These are phyloP conservation scores for Clavariopsis aquatica DNA, from an alignment of 495 filamentous ascomycete species.

Conservation along the genomic window DNA sequence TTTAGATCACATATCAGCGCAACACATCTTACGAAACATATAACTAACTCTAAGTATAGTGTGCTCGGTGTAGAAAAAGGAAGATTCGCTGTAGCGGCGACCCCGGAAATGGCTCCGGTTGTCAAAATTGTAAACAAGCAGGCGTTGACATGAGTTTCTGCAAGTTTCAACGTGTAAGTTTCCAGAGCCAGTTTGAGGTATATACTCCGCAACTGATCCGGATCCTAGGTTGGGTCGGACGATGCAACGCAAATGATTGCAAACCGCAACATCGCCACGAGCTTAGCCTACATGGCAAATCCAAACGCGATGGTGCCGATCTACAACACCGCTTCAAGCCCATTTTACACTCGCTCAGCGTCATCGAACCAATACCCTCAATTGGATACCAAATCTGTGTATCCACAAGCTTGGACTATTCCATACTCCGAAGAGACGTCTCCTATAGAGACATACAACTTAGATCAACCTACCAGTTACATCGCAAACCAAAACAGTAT, in stretches of 20 bases:
- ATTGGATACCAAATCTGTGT: slow-evolving; percentile 21
- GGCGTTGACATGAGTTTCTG: slow-evolving; percentile 61
- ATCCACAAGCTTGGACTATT: slow-evolving; percentile 20
- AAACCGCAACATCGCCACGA: slow-evolving; percentile 1
- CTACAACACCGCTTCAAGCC: slow-evolving; percentile 12
- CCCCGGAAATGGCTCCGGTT: slow-evolving; percentile 70
- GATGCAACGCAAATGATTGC: slow-evolving; percentile 17
- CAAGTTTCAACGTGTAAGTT: slow-evolving; percentile 72
- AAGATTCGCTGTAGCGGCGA: slow-evolving; percentile 98
- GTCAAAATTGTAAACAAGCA: slow-evolving; percentile 77
- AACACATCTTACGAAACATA: not conserved
- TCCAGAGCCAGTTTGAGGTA: not conserved
- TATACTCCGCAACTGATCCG: slow-evolving; percentile 14
- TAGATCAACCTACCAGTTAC: slow-evolving; percentile 16
- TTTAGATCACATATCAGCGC: not conserved
- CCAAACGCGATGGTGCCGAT: slow-evolving; percentile 29
- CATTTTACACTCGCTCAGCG: not conserved
- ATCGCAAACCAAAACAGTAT: slow-evolving; percentile 15
- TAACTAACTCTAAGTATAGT: slow-evolving; percentile 57
- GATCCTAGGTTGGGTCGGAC: slow-evolving; percentile 31
- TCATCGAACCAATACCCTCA: slow-evolving; percentile 12
- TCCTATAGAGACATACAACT: slow-evolving; percentile 30
- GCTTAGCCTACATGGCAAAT: not conserved
- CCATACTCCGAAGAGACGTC: slow-evolving; percentile 32
- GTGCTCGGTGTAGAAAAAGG: slow-evolving; percentile 83